phyloP scores from a whole-genome alignment of 2,329 filamentous ascomycete genomes.

The Aspergillus calidoustus region DNA sequence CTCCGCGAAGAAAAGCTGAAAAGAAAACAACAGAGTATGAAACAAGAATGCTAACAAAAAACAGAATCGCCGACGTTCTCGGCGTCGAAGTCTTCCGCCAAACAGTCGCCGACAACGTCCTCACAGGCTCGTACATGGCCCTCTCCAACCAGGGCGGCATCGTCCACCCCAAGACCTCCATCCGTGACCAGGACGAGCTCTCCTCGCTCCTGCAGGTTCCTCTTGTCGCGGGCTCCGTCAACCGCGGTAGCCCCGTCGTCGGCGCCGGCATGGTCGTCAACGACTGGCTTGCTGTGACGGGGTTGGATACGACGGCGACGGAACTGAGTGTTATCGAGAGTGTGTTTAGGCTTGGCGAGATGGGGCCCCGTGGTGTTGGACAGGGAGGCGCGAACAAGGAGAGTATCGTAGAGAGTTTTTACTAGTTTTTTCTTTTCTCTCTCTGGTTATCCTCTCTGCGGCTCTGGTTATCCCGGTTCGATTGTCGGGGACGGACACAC shows the following conservation, averaged over 20 bases:
- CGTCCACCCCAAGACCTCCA: conserved; percentile 94
- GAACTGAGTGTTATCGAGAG: conserved; percentile 96
- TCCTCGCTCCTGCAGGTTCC: conserved; percentile 92
- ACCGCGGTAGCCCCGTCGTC: conserved; percentile 91
- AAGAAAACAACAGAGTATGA: neutral
- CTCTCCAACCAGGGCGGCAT: conserved; percentile 95
- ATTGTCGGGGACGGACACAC: neutral
- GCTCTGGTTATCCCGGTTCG: neutral
- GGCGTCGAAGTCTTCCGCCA: conserved; percentile 70
- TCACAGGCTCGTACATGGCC: conserved; percentile 95
- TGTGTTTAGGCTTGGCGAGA: conserved; percentile 93
- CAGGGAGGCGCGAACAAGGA: conserved; percentile 72
- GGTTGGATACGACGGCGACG: conserved; percentile 93
- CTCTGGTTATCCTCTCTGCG: neutral
- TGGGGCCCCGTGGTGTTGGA: conserved; percentile 67
- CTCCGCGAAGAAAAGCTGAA: neutral
- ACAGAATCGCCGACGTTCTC: conserved; percentile 78
- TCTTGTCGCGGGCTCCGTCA: conserved; percentile 90
- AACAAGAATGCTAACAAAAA: conserved; percentile 13
- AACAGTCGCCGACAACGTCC: conserved; percentile 95
- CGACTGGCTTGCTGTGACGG: conserved; percentile 95
- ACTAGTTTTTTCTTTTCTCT: conserved; percentile 55
- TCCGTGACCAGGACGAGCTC: conserved; percentile 98
- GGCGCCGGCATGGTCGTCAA: conserved; percentile 97
- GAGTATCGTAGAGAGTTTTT: conserved; percentile 98